Base-by-base conservation (phyloP, 345 rosid species). In the Eucalyptus shirleyi region DNA sequence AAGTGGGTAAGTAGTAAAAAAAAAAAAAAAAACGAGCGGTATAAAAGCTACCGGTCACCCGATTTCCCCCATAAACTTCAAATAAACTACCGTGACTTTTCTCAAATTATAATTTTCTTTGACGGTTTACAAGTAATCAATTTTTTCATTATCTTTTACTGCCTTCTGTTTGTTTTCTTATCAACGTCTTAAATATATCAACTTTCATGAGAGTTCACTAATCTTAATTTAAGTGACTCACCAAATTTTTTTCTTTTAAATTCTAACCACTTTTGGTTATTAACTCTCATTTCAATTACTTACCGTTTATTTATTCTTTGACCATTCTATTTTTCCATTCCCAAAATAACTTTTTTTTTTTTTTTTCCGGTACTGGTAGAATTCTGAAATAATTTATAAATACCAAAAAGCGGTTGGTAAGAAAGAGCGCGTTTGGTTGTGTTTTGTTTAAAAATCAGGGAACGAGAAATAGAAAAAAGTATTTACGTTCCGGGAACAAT, bases 361-460 rank as follows among this genome's bases (percentile, higher is more conserved):
- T 24, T 1, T 8, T 65, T 4, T 13, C 0, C 0, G 2, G 80
- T 67, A 18, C 23, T 1, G 11, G 23, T 67, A 17, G 12, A 69
- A 17, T 69, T 69, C 23, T 32, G 24, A 69, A 69, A 69, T 1
- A 65, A 65, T 30, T 65, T 32, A 7, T 15, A 26, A 60, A 60
- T 60, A 26, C 32, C n/a, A 60, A 60, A n/a, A 6, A n/a, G 21
- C 6, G 2, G 42, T 69, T 17, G 42, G 42, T 69, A 34, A 69
- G 12, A 34, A 69, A n/a, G n/a, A n/a, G n/a, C n/a, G n/a, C n/a
- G n/a, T n/a, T n/a, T n/a, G n/a, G n/a, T n/a, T n/a, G n/a, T n/a
- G n/a, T n/a, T n/a, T n/a, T n/a, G n/a, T n/a, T n/a, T n/a, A n/a
- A n/a, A n/a, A n/a, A n/a, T n/a, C n/a, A n/a, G n/a, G n/a, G n/a